These are phyloP conservation scores for Fusarium sp. DNA, from an alignment of 2,329 filamentous ascomycete genomes.

Conservation along the genomic window DNA sequence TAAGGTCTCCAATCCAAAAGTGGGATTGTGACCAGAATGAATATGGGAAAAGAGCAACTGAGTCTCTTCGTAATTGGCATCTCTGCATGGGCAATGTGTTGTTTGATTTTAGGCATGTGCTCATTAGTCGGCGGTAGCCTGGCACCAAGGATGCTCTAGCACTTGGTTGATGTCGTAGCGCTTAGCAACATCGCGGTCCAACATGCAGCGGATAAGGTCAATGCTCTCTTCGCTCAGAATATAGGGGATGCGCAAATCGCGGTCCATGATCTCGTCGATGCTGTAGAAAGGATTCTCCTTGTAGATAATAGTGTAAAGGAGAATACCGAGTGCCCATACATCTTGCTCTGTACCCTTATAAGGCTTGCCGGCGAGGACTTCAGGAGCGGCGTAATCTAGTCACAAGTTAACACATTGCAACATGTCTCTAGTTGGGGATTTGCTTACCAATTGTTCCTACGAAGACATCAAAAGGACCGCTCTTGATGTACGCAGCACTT, in stretches of 20 bases:
- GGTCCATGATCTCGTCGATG: constrained; percentile 99
- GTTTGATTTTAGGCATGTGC: neutral
- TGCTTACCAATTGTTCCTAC: constrained; percentile 94
- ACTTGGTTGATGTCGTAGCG: constrained; percentile 90
- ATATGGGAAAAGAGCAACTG: constrained; percentile 19
- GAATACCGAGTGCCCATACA: constrained; percentile 96
- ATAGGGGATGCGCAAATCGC: constrained; percentile 91
- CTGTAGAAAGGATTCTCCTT: constrained; percentile 99
- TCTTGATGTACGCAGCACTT: constrained; percentile 98
- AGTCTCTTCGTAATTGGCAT: constrained; percentile 19
- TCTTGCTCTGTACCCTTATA: constrained; percentile 98
- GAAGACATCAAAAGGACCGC: constrained; percentile 97
- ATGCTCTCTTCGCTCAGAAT: constrained; percentile 92
- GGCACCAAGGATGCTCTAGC: constrained; percentile 87
- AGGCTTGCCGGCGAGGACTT: constrained; percentile 91
- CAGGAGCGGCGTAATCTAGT: constrained; percentile 96
- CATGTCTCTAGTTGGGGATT: constrained; percentile 8
- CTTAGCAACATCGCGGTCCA: constrained; percentile 87
- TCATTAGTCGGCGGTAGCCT: constrained; percentile 33
- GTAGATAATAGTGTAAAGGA: constrained; percentile 98
- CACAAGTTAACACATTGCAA: constrained; percentile 17
- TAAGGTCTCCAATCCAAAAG: constrained; percentile 36
- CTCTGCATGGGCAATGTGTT: constrained; percentile 21
- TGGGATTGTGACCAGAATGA: constrained; percentile 45
- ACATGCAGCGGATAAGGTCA: constrained; percentile 90